Evolutionary conservation across 1,284 basidiomycete genomes (phyloP), one percentile per base, ranked within the genome.

Genomic region (Thecaphora thlaspeos): DNA sequence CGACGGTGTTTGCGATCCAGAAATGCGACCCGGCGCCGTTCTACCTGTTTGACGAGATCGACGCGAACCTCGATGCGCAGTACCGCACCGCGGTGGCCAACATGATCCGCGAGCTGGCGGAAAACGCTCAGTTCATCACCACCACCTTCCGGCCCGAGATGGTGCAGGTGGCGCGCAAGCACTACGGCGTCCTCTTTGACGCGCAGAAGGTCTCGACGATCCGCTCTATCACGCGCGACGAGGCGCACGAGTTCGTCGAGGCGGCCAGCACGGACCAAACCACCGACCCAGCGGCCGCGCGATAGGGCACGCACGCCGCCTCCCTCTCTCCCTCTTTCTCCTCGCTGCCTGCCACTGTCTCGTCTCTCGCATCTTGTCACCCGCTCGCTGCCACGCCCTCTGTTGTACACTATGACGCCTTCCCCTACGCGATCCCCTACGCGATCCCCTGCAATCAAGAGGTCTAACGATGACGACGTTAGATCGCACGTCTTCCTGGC

Each of bases 31-130:
- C 95, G 1, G 95, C 95, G 0, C 95, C 95, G 0, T 99, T 99
- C 82, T 98, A 98, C 80, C 83, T 99, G n/a, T 98, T 98, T 76
- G 95, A 99, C 78, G 95, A 99, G 83, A 97, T 97, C 74, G 94
- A 98, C 72, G 94, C 94, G 46, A 97, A 97, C 72, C 83, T 99
- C 47, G 95, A 99, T 72, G 91, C 94, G 5, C 91, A 97, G 81
- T 96, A 97, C 66, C 88, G 94, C 39, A 96, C 93, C 2, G 91
- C 94, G 2, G 94, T 98, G 22, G 92, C 94, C 26, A 84, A 88
- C 80, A 97, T 98, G 93, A 97, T 99, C 62, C 86, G 91, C 75
- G 88, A 89, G 22, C 83, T 98, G 17, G 84, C 91, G 0, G 81
- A 85, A 5, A 87, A 85, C 2, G 94, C 90, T 0, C 95, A 99